These are phyloP conservation scores for Rhytidhysteron rufulum DNA, from an alignment of 2,329 filamentous ascomycete genomes.

Conservation along the genomic window DNA sequence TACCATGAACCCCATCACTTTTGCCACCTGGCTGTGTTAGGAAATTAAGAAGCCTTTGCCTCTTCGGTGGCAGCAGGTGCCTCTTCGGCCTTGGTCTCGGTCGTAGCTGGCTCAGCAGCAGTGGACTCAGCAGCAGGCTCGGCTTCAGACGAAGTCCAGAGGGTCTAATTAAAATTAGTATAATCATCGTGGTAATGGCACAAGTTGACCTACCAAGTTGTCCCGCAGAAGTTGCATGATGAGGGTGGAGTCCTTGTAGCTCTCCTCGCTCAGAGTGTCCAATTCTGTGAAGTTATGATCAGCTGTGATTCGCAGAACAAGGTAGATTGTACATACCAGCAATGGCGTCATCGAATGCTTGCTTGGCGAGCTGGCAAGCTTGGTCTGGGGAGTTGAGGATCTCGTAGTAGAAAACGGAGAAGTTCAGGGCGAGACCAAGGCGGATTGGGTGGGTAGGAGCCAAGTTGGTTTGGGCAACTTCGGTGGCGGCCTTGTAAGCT, in stretches of 20 bases:
- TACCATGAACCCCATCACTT: conserved; percentile 27
- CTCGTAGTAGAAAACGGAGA: conserved; percentile 99
- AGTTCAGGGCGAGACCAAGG: conserved; percentile 88
- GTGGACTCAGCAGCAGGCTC: conserved; percentile 64
- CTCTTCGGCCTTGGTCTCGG: conserved; percentile 44
- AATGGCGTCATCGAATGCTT: conserved; percentile 95
- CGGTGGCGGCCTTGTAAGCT: conserved; percentile 93
- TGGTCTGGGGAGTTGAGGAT: conserved; percentile 98
- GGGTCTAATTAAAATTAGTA: conserved; percentile 61
- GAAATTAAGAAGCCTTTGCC: conserved; percentile 52
- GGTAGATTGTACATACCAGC: conserved; percentile 54
- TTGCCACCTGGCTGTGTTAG: conserved; percentile 23
- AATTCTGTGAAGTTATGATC: conserved; percentile 61
- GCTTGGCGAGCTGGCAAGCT: conserved; percentile 96
- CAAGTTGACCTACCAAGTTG: conserved; percentile 65
- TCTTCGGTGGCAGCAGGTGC: conserved; percentile 54
- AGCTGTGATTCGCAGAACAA: conserved; percentile 7
- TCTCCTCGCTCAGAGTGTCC: conserved; percentile 95
- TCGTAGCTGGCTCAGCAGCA: conserved; percentile 53
- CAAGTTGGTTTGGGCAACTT: conserved; percentile 84
- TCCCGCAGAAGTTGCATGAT: conserved; percentile 99
- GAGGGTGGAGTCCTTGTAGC: conserved; percentile 98
- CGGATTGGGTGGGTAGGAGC: conserved; percentile 91
- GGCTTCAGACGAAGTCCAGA: conserved; percentile 98
- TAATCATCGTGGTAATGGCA: conserved; percentile 24